Evolutionary conservation across 176 grass and related monocot genomes (phyloP).

Genomic region (Bonia amplexicaulis): DNA sequence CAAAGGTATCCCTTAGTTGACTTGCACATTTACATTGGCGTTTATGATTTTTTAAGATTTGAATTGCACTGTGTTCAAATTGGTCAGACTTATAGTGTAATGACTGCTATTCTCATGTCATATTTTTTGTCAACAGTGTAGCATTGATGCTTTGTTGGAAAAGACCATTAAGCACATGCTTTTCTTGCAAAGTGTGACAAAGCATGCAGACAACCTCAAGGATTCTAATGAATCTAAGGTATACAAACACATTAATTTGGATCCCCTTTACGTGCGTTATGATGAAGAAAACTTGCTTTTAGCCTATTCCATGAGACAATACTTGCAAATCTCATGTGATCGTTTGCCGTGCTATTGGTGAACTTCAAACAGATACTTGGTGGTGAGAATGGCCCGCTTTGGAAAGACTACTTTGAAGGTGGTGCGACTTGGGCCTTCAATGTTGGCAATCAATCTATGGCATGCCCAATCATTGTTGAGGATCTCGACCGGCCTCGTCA

Average conservation of each 20-base stretch:
- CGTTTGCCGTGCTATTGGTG: neutral
- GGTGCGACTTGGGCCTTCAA: conserved; percentile 90
- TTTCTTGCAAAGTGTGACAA: conserved; percentile 85
- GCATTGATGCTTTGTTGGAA: conserved; percentile 80
- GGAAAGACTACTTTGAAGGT: conserved; percentile 73
- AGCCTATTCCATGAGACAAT: conserved; percentile 3
- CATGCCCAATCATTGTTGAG: conserved; percentile 76
- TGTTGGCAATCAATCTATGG: conserved; percentile 65
- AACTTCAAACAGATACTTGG: conserved; percentile 50
- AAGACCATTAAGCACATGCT: conserved; percentile 91
- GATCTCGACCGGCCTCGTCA: conserved; percentile 75
- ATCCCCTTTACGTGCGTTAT: neutral
- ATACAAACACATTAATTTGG: neutral
- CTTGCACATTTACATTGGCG: neutral
- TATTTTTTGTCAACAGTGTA: conserved; percentile 65
- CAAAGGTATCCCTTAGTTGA: conserved; percentile 52
- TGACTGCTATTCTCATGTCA: conserved; percentile 10
- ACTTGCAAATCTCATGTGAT: conserved; percentile 17
- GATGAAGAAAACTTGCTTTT: neutral
- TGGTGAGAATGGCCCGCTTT: conserved; percentile 50
- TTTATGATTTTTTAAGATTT: conserved; percentile 16
- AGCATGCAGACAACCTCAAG: conserved; percentile 75
- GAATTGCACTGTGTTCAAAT: neutral
- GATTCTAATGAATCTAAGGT: conserved; percentile 70
- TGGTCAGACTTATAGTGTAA: neutral